Conservation (phyloP, 1,139 yeast genomes). For the Insectozyma bohioensis region DNA sequence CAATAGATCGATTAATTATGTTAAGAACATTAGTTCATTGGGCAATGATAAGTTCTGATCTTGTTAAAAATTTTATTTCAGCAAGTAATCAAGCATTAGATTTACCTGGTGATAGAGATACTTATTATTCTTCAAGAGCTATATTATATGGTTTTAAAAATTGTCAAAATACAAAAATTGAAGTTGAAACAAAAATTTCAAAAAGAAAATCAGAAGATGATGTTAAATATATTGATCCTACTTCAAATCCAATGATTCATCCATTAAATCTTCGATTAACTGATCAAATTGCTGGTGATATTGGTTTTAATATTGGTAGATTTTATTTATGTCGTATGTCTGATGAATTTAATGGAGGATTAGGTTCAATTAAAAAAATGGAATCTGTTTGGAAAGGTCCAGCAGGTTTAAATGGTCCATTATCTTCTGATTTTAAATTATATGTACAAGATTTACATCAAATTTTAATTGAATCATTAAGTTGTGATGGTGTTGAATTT, state of each 20-base stretch:
- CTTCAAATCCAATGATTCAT: slow-evolving; percentile 41
- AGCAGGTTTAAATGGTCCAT: slow-evolving; percentile 17
- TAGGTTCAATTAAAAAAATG: slow-evolving; percentile 37
- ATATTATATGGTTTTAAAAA: slow-evolving; percentile 38
- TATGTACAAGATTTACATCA: slow-evolving; percentile 51
- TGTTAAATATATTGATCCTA: slow-evolving; percentile 41
- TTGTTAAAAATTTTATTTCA: slow-evolving; percentile 38
- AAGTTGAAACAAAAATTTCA: slow-evolving; percentile 32
- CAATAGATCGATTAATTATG: slow-evolving; percentile 47
- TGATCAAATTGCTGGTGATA: slow-evolving; percentile 47
- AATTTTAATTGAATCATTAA: slow-evolving; percentile 30
- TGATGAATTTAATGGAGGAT: slow-evolving; percentile 38
- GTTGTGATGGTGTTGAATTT: slow-evolving; percentile 36
- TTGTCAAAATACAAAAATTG: slow-evolving; percentile 30
- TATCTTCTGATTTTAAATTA: slow-evolving; percentile 44
- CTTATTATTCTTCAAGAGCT: slow-evolving; percentile 42
- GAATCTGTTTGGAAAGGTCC: slow-evolving; percentile 20
- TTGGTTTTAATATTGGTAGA: slow-evolving; percentile 47
- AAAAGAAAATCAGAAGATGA: slow-evolving; percentile 29
- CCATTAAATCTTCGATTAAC: slow-evolving; percentile 38
- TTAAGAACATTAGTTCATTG: slow-evolving; percentile 49
- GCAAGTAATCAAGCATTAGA: slow-evolving; percentile 36
- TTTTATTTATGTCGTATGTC: slow-evolving; percentile 47
- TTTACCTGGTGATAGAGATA: slow-evolving; percentile 46
- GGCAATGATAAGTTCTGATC: slow-evolving; percentile 46